Conservation (phyloP, 2,329 filamentous ascomycete genomes). For the Cytospora schulzeri region DNA sequence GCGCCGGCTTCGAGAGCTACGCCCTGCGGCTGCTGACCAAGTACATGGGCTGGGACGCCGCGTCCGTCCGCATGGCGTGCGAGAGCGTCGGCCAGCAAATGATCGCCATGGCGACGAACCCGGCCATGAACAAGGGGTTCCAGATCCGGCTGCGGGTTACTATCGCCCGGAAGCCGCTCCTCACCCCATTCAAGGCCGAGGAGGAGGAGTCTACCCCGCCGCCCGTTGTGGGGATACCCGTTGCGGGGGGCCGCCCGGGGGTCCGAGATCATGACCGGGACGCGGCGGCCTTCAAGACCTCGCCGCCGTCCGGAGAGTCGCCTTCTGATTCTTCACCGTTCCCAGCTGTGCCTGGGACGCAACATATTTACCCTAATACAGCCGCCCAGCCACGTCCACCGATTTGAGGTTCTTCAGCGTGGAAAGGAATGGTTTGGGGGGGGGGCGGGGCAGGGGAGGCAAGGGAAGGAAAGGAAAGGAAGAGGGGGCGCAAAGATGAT, state of each 20-base stretch:
- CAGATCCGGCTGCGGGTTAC: constrained; percentile 52
- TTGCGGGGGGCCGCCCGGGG: too few species aligned
- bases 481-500: neutral
- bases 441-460: too few species aligned
- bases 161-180: constrained; percentile 52
- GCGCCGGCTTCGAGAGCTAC: constrained; percentile 53
- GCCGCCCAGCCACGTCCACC: constrained; percentile 6
- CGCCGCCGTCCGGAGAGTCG: neutral
- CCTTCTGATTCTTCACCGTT: constrained; percentile 1
- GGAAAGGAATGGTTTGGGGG: too few species aligned
- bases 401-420: too few species aligned
- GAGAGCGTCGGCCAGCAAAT: constrained; percentile 51
- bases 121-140: constrained; percentile 46
- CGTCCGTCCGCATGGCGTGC: constrained; percentile 50
- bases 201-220: neutral
- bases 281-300: neutral
- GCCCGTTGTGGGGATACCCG: too few species aligned
- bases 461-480: too few species aligned
- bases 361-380: neutral
- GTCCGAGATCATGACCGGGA: too few species aligned
- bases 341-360: neutral
- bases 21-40: constrained; percentile 54
- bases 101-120: constrained; percentile 50
- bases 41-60: constrained; percentile 54
- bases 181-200: constrained; percentile 21